A percentile compares a stretch with the other conserved stretches of the same genome.
phyloP scores from a whole-genome alignment of 2,329 filamentous ascomycete genomes.

The Cercospora zeina region DNA sequence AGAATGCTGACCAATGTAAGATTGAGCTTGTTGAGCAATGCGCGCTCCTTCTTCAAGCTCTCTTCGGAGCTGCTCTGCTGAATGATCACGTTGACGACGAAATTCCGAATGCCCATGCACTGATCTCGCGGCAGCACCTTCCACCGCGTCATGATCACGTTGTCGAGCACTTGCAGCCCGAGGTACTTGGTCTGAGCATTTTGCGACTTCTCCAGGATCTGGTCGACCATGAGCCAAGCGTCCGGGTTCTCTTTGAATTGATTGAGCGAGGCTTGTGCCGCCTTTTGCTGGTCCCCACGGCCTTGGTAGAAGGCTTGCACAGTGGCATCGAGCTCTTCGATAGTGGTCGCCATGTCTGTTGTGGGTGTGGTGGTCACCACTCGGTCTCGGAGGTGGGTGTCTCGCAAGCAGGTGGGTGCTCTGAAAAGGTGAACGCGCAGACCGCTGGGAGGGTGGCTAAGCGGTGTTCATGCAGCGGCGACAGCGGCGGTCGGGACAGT shows the following conservation, averaged over 20 bases:
- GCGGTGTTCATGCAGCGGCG: slow-evolving; percentile 34
- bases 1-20: slow-evolving; percentile 94
- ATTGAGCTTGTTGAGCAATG: slow-evolving; percentile 96
- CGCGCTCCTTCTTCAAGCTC: slow-evolving; percentile 76
- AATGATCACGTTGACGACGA: slow-evolving; percentile 98
- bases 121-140: slow-evolving; percentile 95
- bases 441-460: slow-evolving; percentile 34
- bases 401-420: slow-evolving; percentile 17
- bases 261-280: slow-evolving; percentile 88
- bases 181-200: slow-evolving; percentile 98
- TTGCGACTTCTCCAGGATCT: slow-evolving; percentile 88
- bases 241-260: slow-evolving; percentile 99
- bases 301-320: slow-evolving; percentile 98
- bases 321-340: slow-evolving; percentile 93
- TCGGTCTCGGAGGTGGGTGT: slow-evolving; percentile 31
- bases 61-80: slow-evolving; percentile 89
- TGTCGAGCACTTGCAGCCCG: slow-evolving; percentile 93
- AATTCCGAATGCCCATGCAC: slow-evolving; percentile 97
- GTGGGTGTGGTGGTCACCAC: slow-evolving; percentile 21
- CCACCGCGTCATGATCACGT: slow-evolving; percentile 98
- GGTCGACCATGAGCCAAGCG: slow-evolving; percentile 95
- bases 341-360: slow-evolving; percentile 64
- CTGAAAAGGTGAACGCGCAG: slow-evolving; percentile 34
- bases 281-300: slow-evolving; percentile 93
- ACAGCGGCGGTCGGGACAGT: slow-evolving; percentile 11